phyloP scores from a whole-genome alignment of 306 rosid species.

The Oemleria cerasiformis region DNA sequence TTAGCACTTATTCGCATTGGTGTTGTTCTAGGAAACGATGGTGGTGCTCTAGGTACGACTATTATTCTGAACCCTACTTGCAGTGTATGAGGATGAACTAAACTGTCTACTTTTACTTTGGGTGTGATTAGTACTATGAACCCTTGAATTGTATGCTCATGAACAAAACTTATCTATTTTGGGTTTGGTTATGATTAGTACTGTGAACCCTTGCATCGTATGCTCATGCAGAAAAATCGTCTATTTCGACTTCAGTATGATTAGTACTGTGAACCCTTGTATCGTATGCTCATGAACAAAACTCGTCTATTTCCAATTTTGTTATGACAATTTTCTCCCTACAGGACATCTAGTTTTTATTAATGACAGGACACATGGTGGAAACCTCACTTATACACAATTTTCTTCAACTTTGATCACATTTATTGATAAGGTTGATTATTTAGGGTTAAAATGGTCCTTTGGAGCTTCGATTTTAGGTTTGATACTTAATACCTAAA shows the following conservation, averaged over 20 bases:
- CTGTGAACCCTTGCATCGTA: background rate
- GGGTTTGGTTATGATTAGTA: slow-evolving; percentile 8
- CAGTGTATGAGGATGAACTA: background rate
- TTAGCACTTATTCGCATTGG: slow-evolving; percentile 84
- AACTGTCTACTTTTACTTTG: background rate
- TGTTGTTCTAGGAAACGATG: slow-evolving; percentile 97
- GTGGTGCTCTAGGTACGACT: slow-evolving; percentile 88
- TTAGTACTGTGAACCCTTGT: background rate
- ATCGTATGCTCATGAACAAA: background rate
- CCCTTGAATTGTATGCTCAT: background rate
- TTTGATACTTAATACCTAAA: no score
- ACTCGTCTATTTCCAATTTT: background rate
- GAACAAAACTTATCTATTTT: background rate
- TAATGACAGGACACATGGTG: no score
- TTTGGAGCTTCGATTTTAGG: no score
- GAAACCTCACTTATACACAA: no score
- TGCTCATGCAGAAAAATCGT: background rate
- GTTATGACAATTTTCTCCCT: background rate
- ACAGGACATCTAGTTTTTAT: no score
- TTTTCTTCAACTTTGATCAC: no score
- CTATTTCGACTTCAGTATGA: background rate
- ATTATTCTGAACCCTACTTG: background rate
- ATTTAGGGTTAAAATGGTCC: no score
- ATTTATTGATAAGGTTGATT: no score
- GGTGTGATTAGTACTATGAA: background rate